Evolutionary conservation across 2,329 filamentous ascomycete genomes (phyloP).

Genomic region (Xylaria sp.): DNA sequence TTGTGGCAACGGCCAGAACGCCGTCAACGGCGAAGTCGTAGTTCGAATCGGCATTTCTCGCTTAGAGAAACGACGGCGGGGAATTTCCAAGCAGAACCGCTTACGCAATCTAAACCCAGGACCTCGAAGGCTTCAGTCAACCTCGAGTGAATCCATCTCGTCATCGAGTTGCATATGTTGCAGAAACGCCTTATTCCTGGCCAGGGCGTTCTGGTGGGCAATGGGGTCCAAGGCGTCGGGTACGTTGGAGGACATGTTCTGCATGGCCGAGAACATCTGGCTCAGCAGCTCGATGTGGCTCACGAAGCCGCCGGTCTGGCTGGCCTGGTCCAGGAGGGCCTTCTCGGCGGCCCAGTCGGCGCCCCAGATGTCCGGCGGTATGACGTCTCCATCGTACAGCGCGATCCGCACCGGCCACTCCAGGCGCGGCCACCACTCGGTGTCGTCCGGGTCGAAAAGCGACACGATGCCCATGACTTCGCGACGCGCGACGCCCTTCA

Average conservation of each 20-base stretch:
- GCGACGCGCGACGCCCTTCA: slow-evolving; percentile 65
- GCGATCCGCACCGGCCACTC: slow-evolving; percentile 64
- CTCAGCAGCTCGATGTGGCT: slow-evolving; percentile 52
- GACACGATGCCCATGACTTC: slow-evolving; percentile 67
- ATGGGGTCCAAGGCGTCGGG: slow-evolving; percentile 20
- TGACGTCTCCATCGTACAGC: slow-evolving; percentile 55
- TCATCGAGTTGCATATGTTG: slow-evolving; percentile 9
- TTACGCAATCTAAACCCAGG: not conserved
- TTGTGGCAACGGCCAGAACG: not conserved
- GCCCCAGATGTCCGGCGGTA: slow-evolving; percentile 62
- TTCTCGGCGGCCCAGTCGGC: slow-evolving; percentile 52
- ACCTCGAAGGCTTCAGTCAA: slow-evolving; percentile 11
- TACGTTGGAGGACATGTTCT: slow-evolving; percentile 33
- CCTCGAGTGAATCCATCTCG: slow-evolving; percentile 6
- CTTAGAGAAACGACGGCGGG: not conserved
- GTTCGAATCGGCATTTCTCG: not conserved
- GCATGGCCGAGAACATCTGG: slow-evolving; percentile 41
- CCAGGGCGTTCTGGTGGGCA: slow-evolving; percentile 12
- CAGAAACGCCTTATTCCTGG: slow-evolving; percentile 6
- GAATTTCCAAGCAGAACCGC: not conserved
- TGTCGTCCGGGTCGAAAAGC: slow-evolving; percentile 59
- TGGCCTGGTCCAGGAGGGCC: slow-evolving; percentile 38
- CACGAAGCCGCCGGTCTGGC: slow-evolving; percentile 38
- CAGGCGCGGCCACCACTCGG: slow-evolving; percentile 62
- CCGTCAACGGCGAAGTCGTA: not conserved